Evolutionary conservation across 2,329 filamentous ascomycete species (phyloP).

Genomic region (Sporothrix globosa): DNA sequence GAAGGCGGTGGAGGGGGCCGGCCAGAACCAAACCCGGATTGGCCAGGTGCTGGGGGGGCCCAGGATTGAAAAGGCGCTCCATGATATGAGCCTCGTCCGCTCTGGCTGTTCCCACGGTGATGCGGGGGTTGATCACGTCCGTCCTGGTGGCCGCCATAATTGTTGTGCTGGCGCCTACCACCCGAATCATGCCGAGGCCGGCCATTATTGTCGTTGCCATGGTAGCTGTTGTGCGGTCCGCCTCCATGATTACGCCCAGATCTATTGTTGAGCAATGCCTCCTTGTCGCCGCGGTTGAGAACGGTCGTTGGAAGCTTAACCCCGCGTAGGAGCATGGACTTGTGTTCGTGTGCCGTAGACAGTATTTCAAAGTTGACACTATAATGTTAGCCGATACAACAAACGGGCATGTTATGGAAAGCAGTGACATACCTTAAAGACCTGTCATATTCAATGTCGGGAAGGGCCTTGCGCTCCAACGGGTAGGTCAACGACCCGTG

Average conservation of each 20-base stretch:
- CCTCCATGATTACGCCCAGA: constrained; percentile 61
- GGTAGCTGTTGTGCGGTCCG: constrained; percentile 1
- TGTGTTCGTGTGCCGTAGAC: constrained; percentile 71
- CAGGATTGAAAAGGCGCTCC: constrained; percentile 42
- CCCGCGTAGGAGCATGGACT: constrained; percentile 90
- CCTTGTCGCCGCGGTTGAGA: constrained; percentile 75
- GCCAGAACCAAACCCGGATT: constrained; percentile 49
- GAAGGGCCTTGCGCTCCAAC: constrained; percentile 70
- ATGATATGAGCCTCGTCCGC: constrained; percentile 37
- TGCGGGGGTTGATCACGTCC: constrained; percentile 29
- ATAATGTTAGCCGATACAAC: constrained; percentile 38
- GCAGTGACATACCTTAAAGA: constrained; percentile 68
- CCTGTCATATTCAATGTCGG: constrained; percentile 79
- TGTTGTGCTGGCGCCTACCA: constrained; percentile 50
- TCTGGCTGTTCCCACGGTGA: constrained; percentile 33
- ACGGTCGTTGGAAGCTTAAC: constrained; percentile 72
- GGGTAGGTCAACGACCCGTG: constrained; percentile 81
- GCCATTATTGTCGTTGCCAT: constrained; percentile 4
- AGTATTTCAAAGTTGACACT: constrained; percentile 89
- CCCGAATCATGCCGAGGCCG: constrained; percentile 23
- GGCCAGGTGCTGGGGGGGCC: constrained; percentile 52
- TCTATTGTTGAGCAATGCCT: constrained; percentile 68
- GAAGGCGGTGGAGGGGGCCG: constrained; percentile 53
- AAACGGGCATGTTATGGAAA: background rate
- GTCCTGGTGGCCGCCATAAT: constrained; percentile 49